Base-by-base conservation (phyloP, 2,329 filamentous ascomycete species). In the Botrytis paeoniae region DNA sequence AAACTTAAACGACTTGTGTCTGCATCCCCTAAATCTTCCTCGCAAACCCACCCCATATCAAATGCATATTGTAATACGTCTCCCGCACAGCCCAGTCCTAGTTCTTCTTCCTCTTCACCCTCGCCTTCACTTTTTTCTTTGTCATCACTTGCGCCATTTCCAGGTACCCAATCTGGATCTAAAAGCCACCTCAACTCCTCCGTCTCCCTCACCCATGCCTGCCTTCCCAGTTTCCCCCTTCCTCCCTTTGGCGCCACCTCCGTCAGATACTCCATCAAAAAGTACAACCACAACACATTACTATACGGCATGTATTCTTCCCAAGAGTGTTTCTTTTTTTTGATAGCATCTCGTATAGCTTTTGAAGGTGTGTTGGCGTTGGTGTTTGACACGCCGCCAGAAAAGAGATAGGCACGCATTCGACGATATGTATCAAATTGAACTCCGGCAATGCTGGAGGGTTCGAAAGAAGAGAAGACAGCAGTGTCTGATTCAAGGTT, bases 201-300 rank as follows among this genome's bases (percentile, higher is more conserved):
- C 0, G 48, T 69, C 20, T 69, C 65, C 20, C n/a, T 69, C 12
- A 57, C 4, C 65, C 65, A 69, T 14, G 35, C 35, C 6, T 69
- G 48, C 3, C 39, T 69, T 41, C 65, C 65, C 37, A 41, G 37
- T 32, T 57, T 69, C 0, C 65, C 48, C 10, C 51, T 57, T 8
- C 65, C 65, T 18, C 65, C 65, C 20, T 69, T 69, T 9, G 48
- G 65, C 10, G 65, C 65, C 8, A 69, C 65, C 8, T n/a, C 29
- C n/a, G 66, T 71, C 10, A 73, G 22, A 51, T 73, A 73, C 20
- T 73, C 65, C 16, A 73, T 51, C 2, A 73, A 8, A 22, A 71
- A 91, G 4, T 88, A 86, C 3, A 91, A 83, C 89, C 89, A 91
- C 29, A 91, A 81, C 1, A 91, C 88, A 75, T 91, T 91, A 7